A percentile compares a stretch with the other conserved stretches of the same genome.
phyloP scores from a whole-genome alignment of 2,329 filamentous ascomycete species.

The Fusarium redolens region DNA sequence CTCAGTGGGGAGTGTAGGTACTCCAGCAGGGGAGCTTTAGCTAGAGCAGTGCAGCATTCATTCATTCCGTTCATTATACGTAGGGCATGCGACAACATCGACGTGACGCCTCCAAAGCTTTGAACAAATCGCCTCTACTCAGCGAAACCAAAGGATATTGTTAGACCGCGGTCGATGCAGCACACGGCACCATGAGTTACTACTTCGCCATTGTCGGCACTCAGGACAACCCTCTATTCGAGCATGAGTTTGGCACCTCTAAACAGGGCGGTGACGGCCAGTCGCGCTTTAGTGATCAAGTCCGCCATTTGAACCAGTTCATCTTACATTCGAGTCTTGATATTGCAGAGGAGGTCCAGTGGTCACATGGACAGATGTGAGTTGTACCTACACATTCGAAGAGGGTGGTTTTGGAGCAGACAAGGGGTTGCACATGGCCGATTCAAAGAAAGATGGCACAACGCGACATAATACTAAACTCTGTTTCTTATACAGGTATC shows the following conservation, averaged over 20 bases:
- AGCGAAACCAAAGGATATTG: neutral
- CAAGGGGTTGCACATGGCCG: conserved; percentile 1
- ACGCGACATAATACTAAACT: conserved; percentile 5
- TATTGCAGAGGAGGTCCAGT: conserved; percentile 96
- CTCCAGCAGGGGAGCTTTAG: conserved; percentile 5
- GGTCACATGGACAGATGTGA: conserved; percentile 86
- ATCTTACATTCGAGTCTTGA: conserved; percentile 94
- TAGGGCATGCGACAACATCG: neutral
- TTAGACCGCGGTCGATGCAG: conserved; percentile 41
- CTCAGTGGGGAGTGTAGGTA: conserved; percentile 1
- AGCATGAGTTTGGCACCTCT: conserved; percentile 95
- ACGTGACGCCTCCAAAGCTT: conserved; percentile 7
- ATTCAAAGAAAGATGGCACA: neutral
- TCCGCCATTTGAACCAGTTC: conserved; percentile 96
- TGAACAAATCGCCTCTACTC: neutral
- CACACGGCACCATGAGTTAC: conserved; percentile 81
- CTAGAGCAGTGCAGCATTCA: neutral
- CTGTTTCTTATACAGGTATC: conserved; percentile 71
- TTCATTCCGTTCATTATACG: neutral
- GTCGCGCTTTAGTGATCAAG: conserved; percentile 87
- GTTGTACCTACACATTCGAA: conserved; percentile 35
- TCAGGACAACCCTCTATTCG: conserved; percentile 95
- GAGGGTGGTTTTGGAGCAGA: neutral
- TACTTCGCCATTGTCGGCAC: conserved; percentile 98
- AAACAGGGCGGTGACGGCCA: conserved; percentile 95